Evolutionary conservation across 1,139 yeast species (phyloP), one percentile per base, ranked within the genome.

Genomic region (Taphrina pruni): DNA sequence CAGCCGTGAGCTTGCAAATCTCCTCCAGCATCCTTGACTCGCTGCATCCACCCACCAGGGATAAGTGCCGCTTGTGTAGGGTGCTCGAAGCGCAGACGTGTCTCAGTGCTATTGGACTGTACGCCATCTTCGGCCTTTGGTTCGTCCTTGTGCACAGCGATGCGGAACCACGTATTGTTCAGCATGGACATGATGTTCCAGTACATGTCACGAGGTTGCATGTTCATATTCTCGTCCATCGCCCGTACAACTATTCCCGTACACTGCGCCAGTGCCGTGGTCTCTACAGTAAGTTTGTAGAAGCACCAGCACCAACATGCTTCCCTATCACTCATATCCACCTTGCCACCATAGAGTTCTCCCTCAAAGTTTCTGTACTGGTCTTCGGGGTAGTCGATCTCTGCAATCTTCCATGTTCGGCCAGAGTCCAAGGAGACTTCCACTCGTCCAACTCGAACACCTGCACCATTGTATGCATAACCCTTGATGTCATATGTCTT

Each of bases 131-230:
- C 52, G 1, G 62, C 62, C 26, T 45, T 32, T 5, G 62, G 62
- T 12, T 70, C 72, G 2, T 70, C 73, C 41, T 70, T 69, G 32
- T 72, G 71, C 20, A 78, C 75, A 2, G 80, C 80, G 12, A 78
- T 76, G 14, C 80, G 70, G 69, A 76, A 78, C 80, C 80, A 78
- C 78, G 80, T 78, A 64, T 78, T 78, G 67, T 77, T 78, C 70
- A 77, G 71, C 80, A 78, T 78, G 1, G 79, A 77, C 38, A 78
- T 76, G 21, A 78, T 78, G 67, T 77, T 78, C 80, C 80, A 78
- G 70, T 78, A 78, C 79, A 78, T 78, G 64, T 77, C 76, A 65
- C 79, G 73, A 9, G 80, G 80, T 69, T 78, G 80, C 17, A 74
- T 73, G 32, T 72, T 74, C 80, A 78, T 78, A 35, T 77, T 73